phyloP scores from a whole-genome alignment of 495 filamentous ascomycete species.

The Sphaerosporella brunnea region DNA sequence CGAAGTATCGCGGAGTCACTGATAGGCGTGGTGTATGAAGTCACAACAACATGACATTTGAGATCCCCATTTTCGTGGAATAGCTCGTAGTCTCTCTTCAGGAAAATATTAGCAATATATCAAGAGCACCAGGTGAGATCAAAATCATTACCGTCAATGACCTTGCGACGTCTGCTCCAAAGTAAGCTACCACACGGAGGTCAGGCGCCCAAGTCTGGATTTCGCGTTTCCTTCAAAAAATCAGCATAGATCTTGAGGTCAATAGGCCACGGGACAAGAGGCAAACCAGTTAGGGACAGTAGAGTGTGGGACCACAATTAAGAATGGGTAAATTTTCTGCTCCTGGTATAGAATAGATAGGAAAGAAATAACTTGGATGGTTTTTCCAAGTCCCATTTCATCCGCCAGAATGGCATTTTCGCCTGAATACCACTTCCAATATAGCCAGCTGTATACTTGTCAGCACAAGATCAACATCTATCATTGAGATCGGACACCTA shows the following conservation, averaged over 20 bases:
- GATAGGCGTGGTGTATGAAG: constrained; percentile 75
- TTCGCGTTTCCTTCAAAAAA: constrained; percentile 52
- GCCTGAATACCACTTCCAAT: constrained; percentile 66
- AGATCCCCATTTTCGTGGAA: constrained; percentile 46
- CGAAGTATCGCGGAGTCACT: constrained; percentile 50
- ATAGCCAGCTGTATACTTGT: constrained; percentile 46
- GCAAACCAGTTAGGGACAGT: constrained; percentile 81
- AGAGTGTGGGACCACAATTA: constrained; percentile 83
- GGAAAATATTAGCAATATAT: neutral
- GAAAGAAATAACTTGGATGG: constrained; percentile 78
- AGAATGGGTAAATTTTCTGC: constrained; percentile 75
- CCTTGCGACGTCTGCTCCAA: constrained; percentile 49
- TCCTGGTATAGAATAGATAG: constrained; percentile 61
- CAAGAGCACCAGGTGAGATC: neutral
- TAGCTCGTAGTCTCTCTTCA: constrained; percentile 49
- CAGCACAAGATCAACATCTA: constrained; percentile 3
- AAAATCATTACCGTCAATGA: too few species aligned
- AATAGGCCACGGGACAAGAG: too few species aligned
- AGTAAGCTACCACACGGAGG: constrained; percentile 78
- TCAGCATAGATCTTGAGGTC: too few species aligned
- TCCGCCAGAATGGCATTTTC: constrained; percentile 91
- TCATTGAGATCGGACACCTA: constrained; percentile 6
- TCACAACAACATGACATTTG: constrained; percentile 79
- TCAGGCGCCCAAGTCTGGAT: constrained; percentile 84
- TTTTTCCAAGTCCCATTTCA: constrained; percentile 98